phyloP scores from a whole-genome alignment of 331 rosid species.

The Malus hybrid region DNA sequence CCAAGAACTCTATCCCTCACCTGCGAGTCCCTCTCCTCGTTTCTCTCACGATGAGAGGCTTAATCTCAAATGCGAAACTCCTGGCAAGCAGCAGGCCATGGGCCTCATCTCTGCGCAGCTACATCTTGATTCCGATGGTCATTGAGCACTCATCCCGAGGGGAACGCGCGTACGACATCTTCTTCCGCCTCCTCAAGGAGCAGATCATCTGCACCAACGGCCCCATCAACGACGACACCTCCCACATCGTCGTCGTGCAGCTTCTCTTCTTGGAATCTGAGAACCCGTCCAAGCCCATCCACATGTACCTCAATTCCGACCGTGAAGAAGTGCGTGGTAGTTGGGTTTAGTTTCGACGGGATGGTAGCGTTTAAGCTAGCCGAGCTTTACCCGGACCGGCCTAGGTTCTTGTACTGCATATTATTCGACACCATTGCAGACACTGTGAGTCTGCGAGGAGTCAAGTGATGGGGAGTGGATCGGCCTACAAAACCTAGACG shows the following conservation, averaged over 20 bases:
- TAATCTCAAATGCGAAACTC: conserved; percentile 28
- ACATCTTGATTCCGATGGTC: conserved; percentile 76
- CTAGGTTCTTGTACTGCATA: too few species aligned
- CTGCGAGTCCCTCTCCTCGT: neutral
- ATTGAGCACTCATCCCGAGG: conserved; percentile 94
- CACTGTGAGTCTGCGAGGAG: too few species aligned
- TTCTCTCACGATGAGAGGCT: conserved; percentile 30
- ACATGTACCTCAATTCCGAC: conserved; percentile 77
- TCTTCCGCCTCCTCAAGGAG: conserved; percentile 94
- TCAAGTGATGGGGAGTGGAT: too few species aligned
- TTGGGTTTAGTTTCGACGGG: too few species aligned
- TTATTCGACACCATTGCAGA: too few species aligned
- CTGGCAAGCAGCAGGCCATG: conserved; percentile 7
- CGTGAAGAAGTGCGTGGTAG: too few species aligned
- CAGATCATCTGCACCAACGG: conserved; percentile 95
- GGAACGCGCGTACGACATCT: conserved; percentile 96
- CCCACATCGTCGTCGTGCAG: conserved; percentile 97
- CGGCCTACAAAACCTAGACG: too few species aligned
- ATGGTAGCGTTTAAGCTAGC: too few species aligned
- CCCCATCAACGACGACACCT: conserved; percentile 80
- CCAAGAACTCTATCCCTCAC: neutral
- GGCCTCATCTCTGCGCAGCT: conserved; percentile 28
- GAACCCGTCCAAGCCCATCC: conserved; percentile 85
- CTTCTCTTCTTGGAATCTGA: conserved; percentile 94
- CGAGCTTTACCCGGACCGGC: too few species aligned